Conservation (phyloP, 768 basidiomycete species). For the Suillus ampliporus region DNA sequence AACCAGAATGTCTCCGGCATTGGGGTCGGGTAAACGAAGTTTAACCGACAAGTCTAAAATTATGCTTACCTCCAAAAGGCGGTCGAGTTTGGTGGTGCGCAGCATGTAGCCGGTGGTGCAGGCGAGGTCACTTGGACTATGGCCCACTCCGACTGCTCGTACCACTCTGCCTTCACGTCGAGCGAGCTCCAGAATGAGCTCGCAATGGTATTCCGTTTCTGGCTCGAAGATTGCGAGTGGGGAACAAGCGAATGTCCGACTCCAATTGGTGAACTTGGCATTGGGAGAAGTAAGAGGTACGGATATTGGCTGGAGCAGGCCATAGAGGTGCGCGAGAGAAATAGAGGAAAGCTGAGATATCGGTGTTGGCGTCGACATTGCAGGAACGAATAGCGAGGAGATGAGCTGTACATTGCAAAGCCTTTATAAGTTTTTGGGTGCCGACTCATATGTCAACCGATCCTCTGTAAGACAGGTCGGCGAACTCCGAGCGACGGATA, state of each 20-base stretch:
- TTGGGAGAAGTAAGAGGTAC: conserved; percentile 45
- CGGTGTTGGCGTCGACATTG: conserved; percentile 45
- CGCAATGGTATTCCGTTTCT: conserved; percentile 67
- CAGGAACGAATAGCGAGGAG: conserved; percentile 39
- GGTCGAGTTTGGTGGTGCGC: conserved; percentile 73
- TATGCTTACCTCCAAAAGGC: conserved; percentile 74
- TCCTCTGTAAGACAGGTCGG: conserved; percentile 23
- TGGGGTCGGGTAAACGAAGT: conserved; percentile 16
- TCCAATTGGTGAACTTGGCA: conserved; percentile 85
- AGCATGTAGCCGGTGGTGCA: conserved; percentile 91
- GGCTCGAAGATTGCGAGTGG: conserved; percentile 83
- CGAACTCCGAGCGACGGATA: conserved; percentile 21
- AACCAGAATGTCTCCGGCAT: not conserved
- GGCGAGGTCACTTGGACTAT: conserved; percentile 92
- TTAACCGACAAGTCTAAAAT: conserved; percentile 24
- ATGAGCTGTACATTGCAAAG: conserved; percentile 33
- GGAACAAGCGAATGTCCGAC: conserved; percentile 70
- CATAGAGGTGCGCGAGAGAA: conserved; percentile 54
- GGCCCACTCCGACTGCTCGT: conserved; percentile 87
- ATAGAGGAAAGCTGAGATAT: conserved; percentile 41
- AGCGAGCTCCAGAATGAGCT: conserved; percentile 80
- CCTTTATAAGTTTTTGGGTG: conserved; percentile 38
- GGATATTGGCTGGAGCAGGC: conserved; percentile 60
- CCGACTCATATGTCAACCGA: conserved; percentile 34
- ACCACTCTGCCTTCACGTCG: conserved; percentile 71